Base-by-base conservation (phyloP, 2,329 filamentous ascomycete species). In the Colletotrichum euphorbiae region DNA sequence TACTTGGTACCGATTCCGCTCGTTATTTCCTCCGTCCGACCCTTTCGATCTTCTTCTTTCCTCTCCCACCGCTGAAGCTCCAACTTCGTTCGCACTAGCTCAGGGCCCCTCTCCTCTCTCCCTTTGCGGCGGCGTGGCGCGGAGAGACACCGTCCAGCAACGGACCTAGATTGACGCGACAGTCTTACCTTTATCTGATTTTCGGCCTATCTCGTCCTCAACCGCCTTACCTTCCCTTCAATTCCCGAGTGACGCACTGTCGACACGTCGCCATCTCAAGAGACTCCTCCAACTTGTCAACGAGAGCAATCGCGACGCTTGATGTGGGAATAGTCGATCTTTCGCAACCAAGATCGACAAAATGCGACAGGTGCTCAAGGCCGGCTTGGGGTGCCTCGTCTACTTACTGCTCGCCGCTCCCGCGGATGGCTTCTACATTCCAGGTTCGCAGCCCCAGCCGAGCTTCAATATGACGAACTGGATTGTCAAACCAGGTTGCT, bases 341-440 rank as follows among this genome's bases (percentile, higher is more conserved):
- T 33, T 54, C 28, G 42, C 62, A 17, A 52, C 33, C n/a, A 38
- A 19, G 28, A 43, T 55, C 13, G 36, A 56, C 51, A 70, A 50
- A 31, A 74, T 75, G 74, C 69, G 69, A 55, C 62, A 78, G 76
- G 77, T 71, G 73, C 74, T 73, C 76, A 81, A 71, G 76, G 75
- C 72, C 71, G 78, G 76, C 74, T 79, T 78, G 72, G 71, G 75
- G 71, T 76, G 75, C 71, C 72, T 78, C 72, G 77, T 79, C 73
- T 85, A 81, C 75, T 76, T 89, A 40, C 71, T 87, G 61, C 70
- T 70, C 48, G 64, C 59, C 58, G 59, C 58, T 19, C 81, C 83
- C 66, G 81, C 82, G 17, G 82, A 89, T 60, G 92, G 91, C 42
- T 97, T 97, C 78, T 97, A 97, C 78, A 91, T 97, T 73, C 93